Conservation (phyloP, 305 asterid species). For the Fraxinus baroniana region DNA sequence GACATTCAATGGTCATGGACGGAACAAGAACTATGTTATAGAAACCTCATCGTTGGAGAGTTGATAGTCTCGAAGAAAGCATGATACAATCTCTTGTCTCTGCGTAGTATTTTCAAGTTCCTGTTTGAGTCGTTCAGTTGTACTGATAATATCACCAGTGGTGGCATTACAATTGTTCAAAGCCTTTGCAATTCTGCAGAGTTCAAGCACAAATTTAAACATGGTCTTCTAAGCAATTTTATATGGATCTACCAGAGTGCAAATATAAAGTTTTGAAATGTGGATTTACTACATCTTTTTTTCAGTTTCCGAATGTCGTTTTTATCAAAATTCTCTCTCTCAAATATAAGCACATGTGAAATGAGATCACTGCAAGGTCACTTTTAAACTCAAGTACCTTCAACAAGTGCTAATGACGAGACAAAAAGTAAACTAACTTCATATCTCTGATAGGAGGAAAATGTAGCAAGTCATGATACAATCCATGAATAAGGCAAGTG, state of each 20-base stretch:
- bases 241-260: not conserved
- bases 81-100: slow-evolving; percentile 93
- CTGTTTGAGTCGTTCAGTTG: slow-evolving; percentile 97
- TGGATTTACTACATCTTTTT: not conserved
- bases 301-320: not conserved
- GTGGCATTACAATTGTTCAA: slow-evolving; percentile 84
- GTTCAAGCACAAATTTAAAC: slow-evolving; percentile 11
- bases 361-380: slow-evolving; percentile 1
- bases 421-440: not conserved
- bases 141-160: slow-evolving; percentile 91
- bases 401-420: not conserved
- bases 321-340: not conserved
- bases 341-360: not conserved
- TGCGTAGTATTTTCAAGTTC: slow-evolving; percentile 88
- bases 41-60: slow-evolving; percentile 88
- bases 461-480: not conserved
- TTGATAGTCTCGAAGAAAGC: slow-evolving; percentile 97
- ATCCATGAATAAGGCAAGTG: not conserved
- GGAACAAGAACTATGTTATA: slow-evolving; percentile 7
- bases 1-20: slow-evolving; percentile 9
- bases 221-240: not conserved
- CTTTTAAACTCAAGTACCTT: slow-evolving; percentile 13
- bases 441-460: not conserved
- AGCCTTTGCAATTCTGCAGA: slow-evolving; percentile 79
- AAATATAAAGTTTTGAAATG: not conserved